Evolutionary conservation across 2,329 filamentous ascomycete species (phyloP), one percentile per base, ranked within the genome.

Genomic region (Microcyclospora pomicola): DNA sequence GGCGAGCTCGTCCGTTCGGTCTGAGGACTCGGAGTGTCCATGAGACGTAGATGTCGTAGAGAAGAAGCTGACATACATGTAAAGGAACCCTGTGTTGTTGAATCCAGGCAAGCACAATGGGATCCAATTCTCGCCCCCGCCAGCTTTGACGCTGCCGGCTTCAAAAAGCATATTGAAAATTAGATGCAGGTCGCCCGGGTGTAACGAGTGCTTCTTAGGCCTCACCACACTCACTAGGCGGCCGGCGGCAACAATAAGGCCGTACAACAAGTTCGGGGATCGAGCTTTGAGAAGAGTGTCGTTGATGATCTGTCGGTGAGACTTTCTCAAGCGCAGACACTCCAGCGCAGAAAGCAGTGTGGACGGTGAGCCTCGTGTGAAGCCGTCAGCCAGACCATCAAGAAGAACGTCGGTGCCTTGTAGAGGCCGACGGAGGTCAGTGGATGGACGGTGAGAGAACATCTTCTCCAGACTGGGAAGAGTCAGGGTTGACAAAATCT

Each of bases 91-190:
- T 36, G 79, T 82, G 59, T 85, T 96, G 64, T 98, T 98, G 65
- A 98, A 98, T 5, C 87, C 88, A 0, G 91, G 92, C 2, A 98
- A 71, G 52, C 91, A 98, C 6, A 98, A 70, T 0, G 91, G 91
- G 34, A 96, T 88, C 91, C 91, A 98, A 52, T 88, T 95, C 60
- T 98, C 91, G 24, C 88, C 91, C n/a, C 75, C 86, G 5, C 83
- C 87, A 14, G 85, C 81, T 56, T 91, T 88, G 56, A 98, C 81
- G 32, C 84, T 82, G 35, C 85, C 84, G 2, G 88, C 91, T 63
- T 93, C 87, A 52, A 98, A 98, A 2, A 98, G 75, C 92, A 98
- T 98, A 56, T 96, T 96, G 69, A 98, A 98, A 43, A 98, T 87
- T 33, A 98, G 73, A 54, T 95, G 88, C 15, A 98, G 69, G 56